Evolutionary conservation across 352 stramenopile species (phyloP), one percentile per base, ranked within the genome.

Genomic region (Pythium phragmiticola): DNA sequence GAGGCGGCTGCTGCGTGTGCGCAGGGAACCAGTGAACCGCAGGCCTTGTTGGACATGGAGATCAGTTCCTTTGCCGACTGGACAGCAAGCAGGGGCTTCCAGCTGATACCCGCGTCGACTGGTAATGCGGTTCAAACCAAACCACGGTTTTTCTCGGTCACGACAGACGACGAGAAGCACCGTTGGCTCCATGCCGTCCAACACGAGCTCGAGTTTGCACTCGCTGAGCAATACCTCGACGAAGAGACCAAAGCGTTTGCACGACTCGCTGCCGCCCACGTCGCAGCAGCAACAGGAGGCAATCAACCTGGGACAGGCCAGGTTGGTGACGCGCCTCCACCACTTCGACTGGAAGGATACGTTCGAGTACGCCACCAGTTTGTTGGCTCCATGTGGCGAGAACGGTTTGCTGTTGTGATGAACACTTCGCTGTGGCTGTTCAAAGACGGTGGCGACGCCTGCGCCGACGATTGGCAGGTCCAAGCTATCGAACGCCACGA

Each of bases 191-290:
- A 82, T 28, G 70, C 72, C 0, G 65, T 90, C 16, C 74, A 87
- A 26, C 71, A 86, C 42, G 81, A 89, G 28, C 68, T 88, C 0
- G 76, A 88, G 19, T 89, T 89, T 55, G 69, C 74, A 3, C 60
- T 84, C 4, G 79, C 77, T 3, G 82, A 92, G 56, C 60, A 65
- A 43, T 87, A 83, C 23, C 57, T 90, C 39, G 81, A 85, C 28
- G 71, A 88, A 39, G 75, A 84, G 0, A 79, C 78, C 4, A 72
- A 72, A 21, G 69, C 75, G 57, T 86, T 90, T 49, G 76, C 76
- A 5, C 76, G 77, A 16, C 74, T 85, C 41, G 81, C 85, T 6
- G 79, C 77, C 7, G 63, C 42, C 0, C 74, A 87, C 39, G 42
- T 60, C 28, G 46, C 26, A 1, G 54, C 54, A n/a, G 51, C 34